These are phyloP conservation scores for Aspergillus neoniger DNA, from an alignment of 2,329 filamentous ascomycete genomes.

Conservation along the genomic window DNA sequence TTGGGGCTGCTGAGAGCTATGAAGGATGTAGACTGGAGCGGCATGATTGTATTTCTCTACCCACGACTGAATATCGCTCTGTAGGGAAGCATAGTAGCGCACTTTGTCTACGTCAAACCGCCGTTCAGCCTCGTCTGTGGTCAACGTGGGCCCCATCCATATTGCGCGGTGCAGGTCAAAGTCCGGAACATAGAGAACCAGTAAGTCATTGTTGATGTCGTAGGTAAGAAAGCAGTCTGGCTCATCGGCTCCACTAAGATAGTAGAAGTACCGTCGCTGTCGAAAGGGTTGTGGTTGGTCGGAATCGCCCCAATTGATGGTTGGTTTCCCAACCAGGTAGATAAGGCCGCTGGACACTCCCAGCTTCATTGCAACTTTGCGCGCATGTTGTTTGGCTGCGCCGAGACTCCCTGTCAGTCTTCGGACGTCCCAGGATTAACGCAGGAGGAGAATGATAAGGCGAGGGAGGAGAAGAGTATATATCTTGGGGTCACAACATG, in stretches of 20 bases:
- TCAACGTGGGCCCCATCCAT: constrained; percentile 46
- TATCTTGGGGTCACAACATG: background rate
- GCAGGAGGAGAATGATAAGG: background rate
- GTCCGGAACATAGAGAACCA: constrained; percentile 73
- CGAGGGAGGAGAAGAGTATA: background rate
- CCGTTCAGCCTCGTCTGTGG: constrained; percentile 58
- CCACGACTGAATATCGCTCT: constrained; percentile 52
- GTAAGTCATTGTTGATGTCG: constrained; percentile 59
- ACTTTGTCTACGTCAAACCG: constrained; percentile 72
- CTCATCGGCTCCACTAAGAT: constrained; percentile 57
- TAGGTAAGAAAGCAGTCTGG: constrained; percentile 60
- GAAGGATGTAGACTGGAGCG: constrained; percentile 40
- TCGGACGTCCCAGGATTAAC: background rate
- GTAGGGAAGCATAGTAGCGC: constrained; percentile 55
- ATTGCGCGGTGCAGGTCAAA: constrained; percentile 56
- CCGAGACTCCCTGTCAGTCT: constrained; percentile 1
- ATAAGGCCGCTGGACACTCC: constrained; percentile 52
- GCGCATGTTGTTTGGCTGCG: constrained; percentile 54
- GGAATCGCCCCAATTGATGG: constrained; percentile 57
- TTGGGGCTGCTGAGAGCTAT: constrained; percentile 38
- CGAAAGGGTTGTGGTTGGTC: constrained; percentile 60
- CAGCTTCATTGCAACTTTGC: constrained; percentile 48
- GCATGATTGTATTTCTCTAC: constrained; percentile 25
- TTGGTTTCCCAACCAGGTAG: constrained; percentile 57
- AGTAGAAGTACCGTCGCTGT: constrained; percentile 64